Conservation (phyloP, 2,329 filamentous ascomycete genomes). For the Trichoderma polysporum region DNA sequence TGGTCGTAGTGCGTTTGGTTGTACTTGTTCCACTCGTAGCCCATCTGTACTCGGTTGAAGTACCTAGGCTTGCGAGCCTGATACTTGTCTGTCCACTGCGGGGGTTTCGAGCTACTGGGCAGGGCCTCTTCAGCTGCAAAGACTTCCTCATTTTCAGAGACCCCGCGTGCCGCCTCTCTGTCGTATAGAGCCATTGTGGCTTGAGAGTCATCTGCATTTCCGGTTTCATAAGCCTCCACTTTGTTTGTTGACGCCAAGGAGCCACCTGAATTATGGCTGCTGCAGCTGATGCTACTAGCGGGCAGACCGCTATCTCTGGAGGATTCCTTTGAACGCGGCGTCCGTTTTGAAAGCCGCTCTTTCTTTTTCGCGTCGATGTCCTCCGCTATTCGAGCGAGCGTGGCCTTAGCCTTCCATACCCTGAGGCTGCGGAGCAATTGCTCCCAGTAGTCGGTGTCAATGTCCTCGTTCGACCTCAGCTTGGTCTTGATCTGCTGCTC, state of each 20-base stretch:
- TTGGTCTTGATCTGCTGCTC: slow-evolving; percentile 87
- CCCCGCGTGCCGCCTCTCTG: slow-evolving; percentile 84
- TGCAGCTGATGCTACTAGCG: neutral
- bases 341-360: slow-evolving; percentile 63
- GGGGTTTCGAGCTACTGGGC: slow-evolving; percentile 54
- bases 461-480: slow-evolving; percentile 81
- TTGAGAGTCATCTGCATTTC: slow-evolving; percentile 77
- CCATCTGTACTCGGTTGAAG: slow-evolving; percentile 98
- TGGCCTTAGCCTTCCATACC: slow-evolving; percentile 90
- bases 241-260: slow-evolving; percentile 5
- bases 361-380: slow-evolving; percentile 70
- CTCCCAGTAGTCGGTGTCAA: slow-evolving; percentile 98
- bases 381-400: slow-evolving; percentile 74
- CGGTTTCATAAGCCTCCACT: neutral
- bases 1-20: slow-evolving; percentile 99
- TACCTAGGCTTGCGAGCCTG: slow-evolving; percentile 89
- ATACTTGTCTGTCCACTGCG: slow-evolving; percentile 78
- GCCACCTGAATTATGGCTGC: slow-evolving; percentile 7
- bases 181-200: slow-evolving; percentile 89
- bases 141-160: slow-evolving; percentile 93
- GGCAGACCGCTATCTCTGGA: neutral
- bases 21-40: slow-evolving; percentile 99
- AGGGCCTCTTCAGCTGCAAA: slow-evolving; percentile 88
- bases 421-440: slow-evolving; percentile 80
- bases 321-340: slow-evolving; percentile 62